Conservation (phyloP, 495 filamentous ascomycete species). For the Podospora conica region DNA sequence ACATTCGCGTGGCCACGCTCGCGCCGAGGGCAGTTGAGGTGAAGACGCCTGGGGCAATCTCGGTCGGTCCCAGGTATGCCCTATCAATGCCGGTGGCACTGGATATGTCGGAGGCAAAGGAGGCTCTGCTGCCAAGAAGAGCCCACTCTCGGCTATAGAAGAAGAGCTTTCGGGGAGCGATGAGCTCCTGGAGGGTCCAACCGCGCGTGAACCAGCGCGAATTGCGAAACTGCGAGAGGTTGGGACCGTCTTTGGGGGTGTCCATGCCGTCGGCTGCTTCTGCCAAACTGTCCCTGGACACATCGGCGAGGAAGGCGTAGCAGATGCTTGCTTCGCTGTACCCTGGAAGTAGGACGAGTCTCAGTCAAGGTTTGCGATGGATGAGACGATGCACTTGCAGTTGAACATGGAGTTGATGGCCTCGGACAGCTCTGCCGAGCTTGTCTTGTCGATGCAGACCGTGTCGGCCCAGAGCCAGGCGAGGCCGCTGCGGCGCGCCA, state of each 20-base stretch:
- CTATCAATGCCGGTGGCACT: constrained; percentile 18
- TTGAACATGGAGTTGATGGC: constrained; percentile 1
- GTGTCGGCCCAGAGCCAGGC: constrained; percentile 4
- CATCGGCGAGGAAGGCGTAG: constrained; percentile 33
- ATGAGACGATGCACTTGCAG: not conserved
- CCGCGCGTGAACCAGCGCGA: constrained; percentile 34
- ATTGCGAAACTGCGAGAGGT: not conserved
- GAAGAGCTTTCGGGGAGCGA: constrained; percentile 18
- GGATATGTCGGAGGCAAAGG: constrained; percentile 7
- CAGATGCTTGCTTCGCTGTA: constrained; percentile 27
- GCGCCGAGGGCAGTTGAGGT: not conserved
- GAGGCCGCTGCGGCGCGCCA: not conserved
- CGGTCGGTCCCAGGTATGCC: constrained; percentile 8
- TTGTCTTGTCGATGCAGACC: constrained; percentile 13
- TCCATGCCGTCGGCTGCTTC: not conserved
- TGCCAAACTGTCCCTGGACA: constrained; percentile 8
- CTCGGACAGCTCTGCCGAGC: constrained; percentile 3
- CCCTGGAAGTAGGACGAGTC: constrained; percentile 5
- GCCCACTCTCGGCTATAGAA: constrained; percentile 20
- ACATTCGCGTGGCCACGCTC: constrained; percentile 25
- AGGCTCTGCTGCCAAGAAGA: constrained; percentile 18
- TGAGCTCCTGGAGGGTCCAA: constrained; percentile 39
- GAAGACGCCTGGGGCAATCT: not conserved
- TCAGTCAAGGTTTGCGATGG: not conserved
- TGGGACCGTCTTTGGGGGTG: no score